Conservation (phyloP, 1,284 basidiomycete genomes). For the Singerocomus inundabilis region DNA sequence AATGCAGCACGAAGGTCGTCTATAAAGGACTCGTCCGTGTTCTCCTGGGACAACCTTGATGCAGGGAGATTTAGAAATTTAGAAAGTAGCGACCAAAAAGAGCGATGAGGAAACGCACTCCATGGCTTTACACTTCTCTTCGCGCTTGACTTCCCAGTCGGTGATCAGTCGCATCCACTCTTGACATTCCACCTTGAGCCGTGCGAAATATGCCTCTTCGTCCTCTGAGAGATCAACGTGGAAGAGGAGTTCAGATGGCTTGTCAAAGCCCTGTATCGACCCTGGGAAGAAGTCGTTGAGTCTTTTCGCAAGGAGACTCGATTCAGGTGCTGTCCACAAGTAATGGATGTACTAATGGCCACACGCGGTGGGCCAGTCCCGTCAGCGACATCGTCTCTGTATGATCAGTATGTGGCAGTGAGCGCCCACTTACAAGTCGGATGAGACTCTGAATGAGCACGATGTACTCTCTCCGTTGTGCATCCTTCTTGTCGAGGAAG, state of each 20-base stretch:
- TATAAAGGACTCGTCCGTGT: constrained; percentile 5
- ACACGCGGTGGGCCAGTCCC: neutral
- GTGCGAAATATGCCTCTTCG: constrained; percentile 27
- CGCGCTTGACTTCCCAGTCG: constrained; percentile 30
- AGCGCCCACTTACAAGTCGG: constrained; percentile 13
- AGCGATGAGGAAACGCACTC: constrained; percentile 19
- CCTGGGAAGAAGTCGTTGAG: constrained; percentile 45
- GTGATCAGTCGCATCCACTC: constrained; percentile 23
- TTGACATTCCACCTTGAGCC: constrained; percentile 25
- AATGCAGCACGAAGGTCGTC: constrained; percentile 26
- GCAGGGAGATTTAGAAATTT: neutral
- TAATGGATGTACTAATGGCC: constrained; percentile 37
- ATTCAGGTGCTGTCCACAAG: constrained; percentile 35
- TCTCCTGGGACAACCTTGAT: constrained; percentile 14
- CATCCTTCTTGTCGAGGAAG: constrained; percentile 14
- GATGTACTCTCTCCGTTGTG: constrained; percentile 37
- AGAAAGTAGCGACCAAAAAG: neutral
- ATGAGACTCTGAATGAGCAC: constrained; percentile 32
- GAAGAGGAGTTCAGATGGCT: constrained; percentile 30
- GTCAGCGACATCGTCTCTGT: neutral
- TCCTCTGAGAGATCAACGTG: constrained; percentile 32
- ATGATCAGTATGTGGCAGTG: neutral
- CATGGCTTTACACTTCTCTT: constrained; percentile 13
- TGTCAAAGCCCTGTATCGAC: constrained; percentile 23
- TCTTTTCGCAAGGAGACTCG: constrained; percentile 34